Conservation (phyloP, 805 yeast species). For the Peterozyma toletana region DNA sequence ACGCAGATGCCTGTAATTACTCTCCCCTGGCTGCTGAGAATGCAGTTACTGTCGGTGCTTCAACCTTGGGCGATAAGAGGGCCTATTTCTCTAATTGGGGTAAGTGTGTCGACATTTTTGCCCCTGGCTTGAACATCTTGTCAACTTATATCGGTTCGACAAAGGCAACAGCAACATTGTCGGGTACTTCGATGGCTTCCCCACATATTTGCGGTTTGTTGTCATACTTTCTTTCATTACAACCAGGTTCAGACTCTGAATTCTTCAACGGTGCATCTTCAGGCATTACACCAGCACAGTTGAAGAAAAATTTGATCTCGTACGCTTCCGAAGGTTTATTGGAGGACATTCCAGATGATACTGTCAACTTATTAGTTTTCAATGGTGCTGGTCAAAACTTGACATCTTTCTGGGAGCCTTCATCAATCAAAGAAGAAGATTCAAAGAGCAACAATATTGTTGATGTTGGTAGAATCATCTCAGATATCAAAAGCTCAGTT, state of each 20-base stretch:
- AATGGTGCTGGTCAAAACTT: constrained; percentile 78
- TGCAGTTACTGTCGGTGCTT: constrained; percentile 93
- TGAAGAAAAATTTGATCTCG: constrained; percentile 68
- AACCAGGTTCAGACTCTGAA: constrained; percentile 66
- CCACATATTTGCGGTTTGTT: constrained; percentile 93
- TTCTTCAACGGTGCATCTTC: constrained; percentile 43
- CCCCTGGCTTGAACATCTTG: constrained; percentile 87
- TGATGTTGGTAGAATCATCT: constrained; percentile 6
- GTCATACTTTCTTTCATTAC: constrained; percentile 81
- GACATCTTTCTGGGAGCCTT: constrained; percentile 50
- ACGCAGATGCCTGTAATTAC: constrained; percentile 84
- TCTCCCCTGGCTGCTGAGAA: constrained; percentile 86
- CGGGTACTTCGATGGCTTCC: constrained; percentile 98
- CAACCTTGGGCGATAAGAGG: constrained; percentile 80
- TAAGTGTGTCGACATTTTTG: constrained; percentile 91
- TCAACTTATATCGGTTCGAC: constrained; percentile 79
- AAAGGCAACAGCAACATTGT: constrained; percentile 70
- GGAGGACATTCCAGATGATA: constrained; percentile 59
- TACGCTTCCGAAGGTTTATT: constrained; percentile 58
- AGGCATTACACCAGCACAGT: constrained; percentile 58
- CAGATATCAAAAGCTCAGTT: constrained; percentile 4
- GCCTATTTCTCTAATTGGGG: constrained; percentile 97
- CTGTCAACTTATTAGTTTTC: constrained; percentile 72
- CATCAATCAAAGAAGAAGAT: constrained; percentile 1
- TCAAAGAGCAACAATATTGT: constrained; percentile 11